Base-by-base conservation (phyloP, 257 asterid species). In the Forsythia viridissima region DNA sequence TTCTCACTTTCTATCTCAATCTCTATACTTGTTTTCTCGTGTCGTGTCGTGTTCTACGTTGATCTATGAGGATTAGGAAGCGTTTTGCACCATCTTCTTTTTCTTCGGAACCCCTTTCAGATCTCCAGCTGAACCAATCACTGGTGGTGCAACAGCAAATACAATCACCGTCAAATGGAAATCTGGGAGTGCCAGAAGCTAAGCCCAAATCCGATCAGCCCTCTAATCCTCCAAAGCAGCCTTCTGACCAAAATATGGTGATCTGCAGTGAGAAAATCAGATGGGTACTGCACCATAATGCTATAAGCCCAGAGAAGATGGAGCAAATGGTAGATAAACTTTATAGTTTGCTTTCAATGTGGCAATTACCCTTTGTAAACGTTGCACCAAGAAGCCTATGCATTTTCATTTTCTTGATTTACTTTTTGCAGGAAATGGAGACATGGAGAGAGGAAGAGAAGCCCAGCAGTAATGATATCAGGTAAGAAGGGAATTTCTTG, bases 61-160 rank as follows among this genome's bases (percentile, higher is more conserved):
- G n/a, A 70, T 40, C 66, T 40, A 91, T 92, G 97, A 92, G 97
- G 86, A 92, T 92, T 86, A 90, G 95, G 79, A 90, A 88, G 85
- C 92, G 92, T 41, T 83, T 84, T 69, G 76, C 78, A 10, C 71
- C 83, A 12, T 73, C 87, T 63, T 43, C 75, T 48, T 2, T 40
- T 15, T n/a, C 81, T 61, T 61, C 78, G 39, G 68, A 41, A 10
- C 61, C 83, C 40, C 61, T 70, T 8, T 76, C 92, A 90, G 94
- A 90, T 92, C 93, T 84, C 89, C 91, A 83, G n/a, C 86, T 84
- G 83, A 89, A 44, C 74, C 86, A 70, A 34, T 80, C 91, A 80
- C 70, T 72, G 34, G 34, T 30, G 34, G 1, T 30, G 34, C 34
- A 30, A 30, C 85, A 79, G 8, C 79, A 43, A 68, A 39, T n/a